Base-by-base conservation (phyloP, 148 eudicot species). In the Diospyros lotus region DNA sequence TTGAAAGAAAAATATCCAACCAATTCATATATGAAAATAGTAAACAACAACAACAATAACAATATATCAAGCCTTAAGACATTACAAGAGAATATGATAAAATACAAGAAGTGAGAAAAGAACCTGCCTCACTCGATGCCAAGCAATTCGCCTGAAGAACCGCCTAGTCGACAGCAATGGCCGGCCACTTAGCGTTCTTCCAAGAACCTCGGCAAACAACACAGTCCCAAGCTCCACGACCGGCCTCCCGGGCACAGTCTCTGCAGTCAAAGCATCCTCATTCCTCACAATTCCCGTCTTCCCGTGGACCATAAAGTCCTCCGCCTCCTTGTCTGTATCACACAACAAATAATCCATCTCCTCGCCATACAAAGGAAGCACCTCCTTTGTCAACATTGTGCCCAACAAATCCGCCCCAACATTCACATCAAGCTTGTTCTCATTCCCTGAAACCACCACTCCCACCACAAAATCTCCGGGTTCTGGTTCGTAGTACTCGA, bases 121-220 rank as follows among this genome's bases (percentile, higher is more conserved):
- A 87, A 94, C 98, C 98, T 94, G 98, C 97, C 98, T 94, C 96
- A 94, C 97, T 81, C 98, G 95, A 80, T 92, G 96, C 97, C 98
- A 94, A 50, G 98, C 93, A 53, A 94, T 78, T 58, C 90, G 86
- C 70, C 90, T 78, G 76, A 94, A 90, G 41, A 87, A 85, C 69
- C 93, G 82, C 60, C 98, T 79, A 4, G 88, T 72, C 14, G 98
- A 94, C 65, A 94, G 81, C 86, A 94, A 83, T 4, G 98, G 98
- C 84, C 98, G 60, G 8, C 98, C 98, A 77, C 98, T 91, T 45
- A 94, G 93, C 14, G 98, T 94, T 80, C 98, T 94, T 43, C 98
- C 97, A 43, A 92, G 87, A 78, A 94, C 97, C 84, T 94, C 93
- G 76, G 98, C 92, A 82, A 94, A 90, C 73, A 94, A 76, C 68